Evolutionary conservation across 148 eudicot genomes (phyloP).

Genomic region (Simmondsia chinensis): DNA sequence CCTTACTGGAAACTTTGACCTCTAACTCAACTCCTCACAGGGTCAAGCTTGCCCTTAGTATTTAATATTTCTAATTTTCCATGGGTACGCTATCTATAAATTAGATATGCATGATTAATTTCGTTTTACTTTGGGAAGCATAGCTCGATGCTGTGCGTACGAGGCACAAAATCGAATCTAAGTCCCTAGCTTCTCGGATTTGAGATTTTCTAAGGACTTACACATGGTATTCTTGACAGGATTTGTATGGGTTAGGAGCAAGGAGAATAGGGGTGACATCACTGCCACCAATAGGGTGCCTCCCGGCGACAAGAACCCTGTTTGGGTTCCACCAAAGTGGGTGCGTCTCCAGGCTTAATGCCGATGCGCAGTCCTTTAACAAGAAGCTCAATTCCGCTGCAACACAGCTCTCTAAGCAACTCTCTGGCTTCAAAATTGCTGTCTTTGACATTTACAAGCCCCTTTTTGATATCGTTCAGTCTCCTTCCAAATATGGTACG

Average conservation of each 20-base stretch:
- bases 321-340: constrained; percentile 55
- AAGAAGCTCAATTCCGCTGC: constrained; percentile 71
- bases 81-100: too few species aligned
- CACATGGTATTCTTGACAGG: too few species aligned
- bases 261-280: constrained; percentile 92
- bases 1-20: too few species aligned
- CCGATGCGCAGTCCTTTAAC: constrained; percentile 65
- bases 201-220: too few species aligned
- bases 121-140: too few species aligned
- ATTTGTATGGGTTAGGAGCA: constrained; percentile 65
- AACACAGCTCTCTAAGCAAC: constrained; percentile 39
- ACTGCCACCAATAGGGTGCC: constrained; percentile 87
- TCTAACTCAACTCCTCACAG: too few species aligned
- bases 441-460: constrained; percentile 82
- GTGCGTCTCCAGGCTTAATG: constrained; percentile 59
- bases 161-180: too few species aligned
- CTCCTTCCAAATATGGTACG: constrained; percentile 62
- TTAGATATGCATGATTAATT: too few species aligned
- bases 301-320: constrained; percentile 57
- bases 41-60: too few species aligned
- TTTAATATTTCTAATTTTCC: too few species aligned
- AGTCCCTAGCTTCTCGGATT: too few species aligned
- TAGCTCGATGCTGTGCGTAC: too few species aligned
- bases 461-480: constrained; percentile 50
- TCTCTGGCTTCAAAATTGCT: constrained; percentile 63